Evolutionary conservation across 1,139 yeast species (phyloP), one percentile per base, ranked within the genome.

Genomic region (Saccharomyces hybrid): DNA sequence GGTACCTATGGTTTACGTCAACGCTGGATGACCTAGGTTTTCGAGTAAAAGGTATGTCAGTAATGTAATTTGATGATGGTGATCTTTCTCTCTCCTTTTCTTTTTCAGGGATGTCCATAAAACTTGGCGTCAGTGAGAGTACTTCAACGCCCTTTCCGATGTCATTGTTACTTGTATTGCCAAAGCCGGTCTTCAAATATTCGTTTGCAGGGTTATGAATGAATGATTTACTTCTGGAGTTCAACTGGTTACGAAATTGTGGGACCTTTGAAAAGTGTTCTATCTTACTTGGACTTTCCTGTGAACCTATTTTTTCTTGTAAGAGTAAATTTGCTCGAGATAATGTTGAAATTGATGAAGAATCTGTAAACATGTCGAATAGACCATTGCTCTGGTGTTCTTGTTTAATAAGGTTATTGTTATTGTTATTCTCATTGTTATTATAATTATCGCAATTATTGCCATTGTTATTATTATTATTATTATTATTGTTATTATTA

Each of bases 331-430:
- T 60, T 5, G 64, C 61, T 47, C 57, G 61, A 7, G 62, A 61
- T 26, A 62, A 51, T 2, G 61, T 57, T 11, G 65, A 58, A 13
- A 63, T 56, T 7, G 66, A 56, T 3, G 67, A 59, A 2, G 67
- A 70, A 51, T 65, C 65, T 20, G 65, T 56, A 50, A 75, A 73
- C 46, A 75, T 65, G 56, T 76, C 79, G 44, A 76, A 57, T 30
- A 77, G 63, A 0, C 79, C 79, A 55, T 68, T 71, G 26, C 16
- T 30, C 28, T 46, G 11, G 30, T 49, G 28, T 31, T 55, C 44
- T 42, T 48, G 49, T 44, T 27, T 48, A 13, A 44, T 30, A 5
- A 42, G 20, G 20, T 20, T n/a, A 25, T 42, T 51, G 25, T 30
- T 50, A 13, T 46, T 46, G 8, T 47, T 49, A 3, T 20, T 20